Base-by-base conservation (phyloP, 306 rosid genomes). In the Prunus fruticosa region DNA sequence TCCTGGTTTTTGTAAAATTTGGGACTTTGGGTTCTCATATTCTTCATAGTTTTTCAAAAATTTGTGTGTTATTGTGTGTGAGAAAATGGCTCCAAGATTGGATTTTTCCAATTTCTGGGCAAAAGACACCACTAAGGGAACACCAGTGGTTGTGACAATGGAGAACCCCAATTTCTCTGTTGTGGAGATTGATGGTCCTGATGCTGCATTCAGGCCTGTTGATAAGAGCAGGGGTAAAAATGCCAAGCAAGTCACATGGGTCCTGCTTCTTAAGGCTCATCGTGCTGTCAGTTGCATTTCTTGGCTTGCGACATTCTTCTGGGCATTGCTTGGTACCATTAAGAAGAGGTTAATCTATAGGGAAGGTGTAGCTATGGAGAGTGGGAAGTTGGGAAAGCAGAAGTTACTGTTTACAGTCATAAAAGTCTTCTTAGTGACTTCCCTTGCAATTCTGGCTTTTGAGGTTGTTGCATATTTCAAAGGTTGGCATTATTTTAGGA, bases 121-220 rank as follows among this genome's bases (percentile, higher is more conserved):
- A 8, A 89, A 82, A 76, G 89, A 88, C 61, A 14, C 75, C 69
- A 84, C 76, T 74, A 87, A 78, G 69, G 97, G 97, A 74, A 87
- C 91, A 63, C 98, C 95, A 1, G 93, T 94, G 78, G 93, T 90
- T 25, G 98, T 94, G 87, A 92, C 84, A 74, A 92, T 90, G 97
- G 96, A 95, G 89, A 89, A 88, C 76, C 95, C 95, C 62, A 85
- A 73, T 66, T 89, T 95, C 86, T 94, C 97, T 3, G 92, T 94
- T 34, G 92, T 94, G 60, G 93, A 92, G 86, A 90, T 94, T 76
- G 88, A 86, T 54, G 90, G 96, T 28, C 85, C 97, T 3, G 93
- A 92, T 82, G 81, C 89, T 54, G 98, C 97, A 74, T 92, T 94
- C 83, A 83, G 91, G 79, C 91, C 98, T 27, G 79, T 92, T 4